A percentile compares a stretch with the other conserved stretches of the same genome.
phyloP scores from a whole-genome alignment of 768 basidiomycete genomes.

The Boletales sp. region DNA sequence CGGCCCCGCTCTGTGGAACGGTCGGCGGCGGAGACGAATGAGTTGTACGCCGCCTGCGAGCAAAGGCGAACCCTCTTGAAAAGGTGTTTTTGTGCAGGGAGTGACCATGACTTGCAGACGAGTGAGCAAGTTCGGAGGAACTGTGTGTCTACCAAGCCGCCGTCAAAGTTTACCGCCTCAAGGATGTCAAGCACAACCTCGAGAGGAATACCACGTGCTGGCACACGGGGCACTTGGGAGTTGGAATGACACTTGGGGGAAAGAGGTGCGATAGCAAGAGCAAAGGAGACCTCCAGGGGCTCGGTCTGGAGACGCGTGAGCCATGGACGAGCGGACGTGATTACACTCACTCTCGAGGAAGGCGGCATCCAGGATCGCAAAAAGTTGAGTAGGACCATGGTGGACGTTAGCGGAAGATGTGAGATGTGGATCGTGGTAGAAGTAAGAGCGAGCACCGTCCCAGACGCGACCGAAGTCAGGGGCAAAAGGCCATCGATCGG shows the following conservation, averaged over 20 bases:
- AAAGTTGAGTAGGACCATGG: slow-evolving; percentile 26
- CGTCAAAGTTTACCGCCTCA: slow-evolving; percentile 48
- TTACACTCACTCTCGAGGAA: slow-evolving; percentile 23
- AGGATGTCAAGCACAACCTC: slow-evolving; percentile 64
- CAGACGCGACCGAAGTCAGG: slow-evolving; percentile 18
- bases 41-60: slow-evolving; percentile 48
- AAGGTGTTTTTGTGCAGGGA: slow-evolving; percentile 59
- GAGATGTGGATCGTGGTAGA: slow-evolving; percentile 12
- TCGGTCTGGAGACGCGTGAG: slow-evolving; percentile 24
- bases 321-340: background rate
- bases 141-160: slow-evolving; percentile 33
- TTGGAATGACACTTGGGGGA: slow-evolving; percentile 16
- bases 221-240: slow-evolving; percentile 19
- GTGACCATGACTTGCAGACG: slow-evolving; percentile 65
- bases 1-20: slow-evolving; percentile 45
- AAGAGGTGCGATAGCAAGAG: slow-evolving; percentile 31
- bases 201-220: slow-evolving; percentile 45
- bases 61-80: slow-evolving; percentile 56
- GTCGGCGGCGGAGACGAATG: slow-evolving; percentile 53
- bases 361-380: slow-evolving; percentile 15
- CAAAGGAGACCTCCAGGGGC: slow-evolving; percentile 38
- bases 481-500: slow-evolving; percentile 16
- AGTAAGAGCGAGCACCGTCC: slow-evolving; percentile 19
- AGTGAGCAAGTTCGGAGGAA: slow-evolving; percentile 55
- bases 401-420: slow-evolving; percentile 11